Base-by-base conservation (phyloP, 192 early-diverging fungal species). In the Coemansia sp. region DNA sequence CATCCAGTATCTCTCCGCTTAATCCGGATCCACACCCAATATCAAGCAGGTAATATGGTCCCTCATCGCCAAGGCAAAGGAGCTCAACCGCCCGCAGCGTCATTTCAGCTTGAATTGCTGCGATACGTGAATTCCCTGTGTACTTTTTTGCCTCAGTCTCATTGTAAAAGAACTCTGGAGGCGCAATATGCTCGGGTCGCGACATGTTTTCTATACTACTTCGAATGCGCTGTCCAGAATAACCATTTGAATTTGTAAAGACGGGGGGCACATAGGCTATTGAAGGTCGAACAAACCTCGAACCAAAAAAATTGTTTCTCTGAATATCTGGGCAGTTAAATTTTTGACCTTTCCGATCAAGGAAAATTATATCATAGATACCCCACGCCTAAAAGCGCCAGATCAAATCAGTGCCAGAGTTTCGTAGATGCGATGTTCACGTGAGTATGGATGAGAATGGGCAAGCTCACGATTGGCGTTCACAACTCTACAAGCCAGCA, bases 11-110 rank as follows among this genome's bases (percentile, higher is more conserved):
- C 73, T 99, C 95, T 7, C 95, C 95, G 81, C 89, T 92, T 63
- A 99, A 85, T 23, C 97, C 97, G 11, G 94, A 96, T 73, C 96
- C 97, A 75, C 97, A 98, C 30, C 97, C 96, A 73, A 99, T 96
- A 78, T 99, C 97, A 24, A 99, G 87, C 51, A 99, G 71, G 56
- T 86, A 93, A 60, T 87, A 87, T 2, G 91, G 67, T 58, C 84
- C 79, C 66, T 92, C 92, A 7, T 88, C 86, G 15, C 90, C 88
- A 15, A 99, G 81, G 73, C 88, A 89, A 44, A 99, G 81, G 34
- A 99, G 84, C 82, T 99, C 96, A 18, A 99, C 83, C 0, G 95
- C 94, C 52, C 96, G 87, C 58, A 90, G 79, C 6, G 96, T 90
- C 95, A 99, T 93, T 71, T 97, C 92, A 14, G 91, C 92, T 72